Evolutionary conservation across 805 yeast species (phyloP).

Genomic region (Cyberlindnera amylophila): DNA sequence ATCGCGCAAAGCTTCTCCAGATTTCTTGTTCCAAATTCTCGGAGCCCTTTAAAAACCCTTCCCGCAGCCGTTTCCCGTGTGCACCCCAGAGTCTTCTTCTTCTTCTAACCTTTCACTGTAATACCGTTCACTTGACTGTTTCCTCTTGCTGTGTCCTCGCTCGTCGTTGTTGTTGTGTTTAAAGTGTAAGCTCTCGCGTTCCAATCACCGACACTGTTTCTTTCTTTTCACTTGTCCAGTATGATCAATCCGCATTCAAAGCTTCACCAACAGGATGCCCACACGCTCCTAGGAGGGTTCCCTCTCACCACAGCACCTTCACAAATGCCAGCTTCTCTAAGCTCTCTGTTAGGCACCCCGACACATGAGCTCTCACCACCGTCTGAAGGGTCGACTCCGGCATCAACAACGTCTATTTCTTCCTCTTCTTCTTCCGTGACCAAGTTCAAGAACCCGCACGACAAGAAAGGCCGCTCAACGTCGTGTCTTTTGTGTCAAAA

Average conservation of each 20-base stretch:
- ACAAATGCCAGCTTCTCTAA: not conserved
- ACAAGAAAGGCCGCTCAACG: slow-evolving; percentile 53
- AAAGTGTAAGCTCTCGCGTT: no score
- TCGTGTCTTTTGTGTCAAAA: slow-evolving; percentile 55
- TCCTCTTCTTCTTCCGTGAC: slow-evolving; percentile 1
- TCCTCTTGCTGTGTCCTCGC: no score
- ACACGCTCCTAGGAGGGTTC: slow-evolving; percentile 10
- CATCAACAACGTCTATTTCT: slow-evolving; percentile 5
- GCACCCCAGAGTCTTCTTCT: not conserved
- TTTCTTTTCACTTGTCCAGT: no score
- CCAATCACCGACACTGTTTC: not conserved
- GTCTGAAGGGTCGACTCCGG: slow-evolving; percentile 4
- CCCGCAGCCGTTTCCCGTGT: not conserved
- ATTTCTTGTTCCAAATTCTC: slow-evolving; percentile 4
- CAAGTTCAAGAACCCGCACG: slow-evolving; percentile 26
- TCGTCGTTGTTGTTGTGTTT: no score
- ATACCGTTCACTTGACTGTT: no score
- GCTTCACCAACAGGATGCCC: slow-evolving; percentile 6
- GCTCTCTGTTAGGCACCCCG: not conserved
- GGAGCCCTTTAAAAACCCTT: slow-evolving; percentile 10
- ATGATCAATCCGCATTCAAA: slow-evolving; percentile 1
- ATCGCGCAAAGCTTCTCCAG: slow-evolving; percentile 16
- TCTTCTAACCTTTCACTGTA: not conserved
- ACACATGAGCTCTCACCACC: slow-evolving; percentile 1
- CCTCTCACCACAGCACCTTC: slow-evolving; percentile 5